Conservation (phyloP, 768 basidiomycete genomes). For the Psilocybe subaeruginosa region DNA sequence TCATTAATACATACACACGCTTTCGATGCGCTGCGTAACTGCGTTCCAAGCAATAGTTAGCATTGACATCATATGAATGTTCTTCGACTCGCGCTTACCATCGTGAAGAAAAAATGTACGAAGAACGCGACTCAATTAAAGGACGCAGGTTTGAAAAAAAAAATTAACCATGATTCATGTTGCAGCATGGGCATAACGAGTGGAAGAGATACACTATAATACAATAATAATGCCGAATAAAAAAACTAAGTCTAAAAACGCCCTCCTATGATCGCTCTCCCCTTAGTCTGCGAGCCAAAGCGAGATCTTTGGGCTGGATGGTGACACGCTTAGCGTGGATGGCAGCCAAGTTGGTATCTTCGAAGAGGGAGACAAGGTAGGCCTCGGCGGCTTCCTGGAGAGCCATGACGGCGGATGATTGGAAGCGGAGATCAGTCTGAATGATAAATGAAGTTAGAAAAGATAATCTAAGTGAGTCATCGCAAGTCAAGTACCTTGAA, state of each 20-base stretch:
- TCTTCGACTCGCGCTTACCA: too few species aligned
- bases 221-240: constrained; percentile 15
- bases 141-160: not conserved
- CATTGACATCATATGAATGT: too few species aligned
- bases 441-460: constrained; percentile 9
- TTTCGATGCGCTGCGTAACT: too few species aligned
- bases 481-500: constrained; percentile 66
- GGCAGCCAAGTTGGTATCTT: constrained; percentile 83
- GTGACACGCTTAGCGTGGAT: constrained; percentile 88
- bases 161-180: constrained; percentile 16
- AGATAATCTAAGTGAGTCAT: not conserved
- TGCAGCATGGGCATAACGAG: constrained; percentile 15
- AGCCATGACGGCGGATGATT: constrained; percentile 88
- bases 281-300: constrained; percentile 76
- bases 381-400: constrained; percentile 88
- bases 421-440: constrained; percentile 84
- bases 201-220: constrained; percentile 12
- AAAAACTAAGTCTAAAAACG: constrained; percentile 1
- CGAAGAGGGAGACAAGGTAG: constrained; percentile 77
- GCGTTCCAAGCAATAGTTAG: too few species aligned
- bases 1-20: too few species aligned
- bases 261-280: constrained; percentile 68
- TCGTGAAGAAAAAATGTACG: too few species aligned
- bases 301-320: constrained; percentile 86
- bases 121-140: too few species aligned